Evolutionary conservation across 768 basidiomycete genomes (phyloP).

Genomic region (Panaeolus papilionaceus): DNA sequence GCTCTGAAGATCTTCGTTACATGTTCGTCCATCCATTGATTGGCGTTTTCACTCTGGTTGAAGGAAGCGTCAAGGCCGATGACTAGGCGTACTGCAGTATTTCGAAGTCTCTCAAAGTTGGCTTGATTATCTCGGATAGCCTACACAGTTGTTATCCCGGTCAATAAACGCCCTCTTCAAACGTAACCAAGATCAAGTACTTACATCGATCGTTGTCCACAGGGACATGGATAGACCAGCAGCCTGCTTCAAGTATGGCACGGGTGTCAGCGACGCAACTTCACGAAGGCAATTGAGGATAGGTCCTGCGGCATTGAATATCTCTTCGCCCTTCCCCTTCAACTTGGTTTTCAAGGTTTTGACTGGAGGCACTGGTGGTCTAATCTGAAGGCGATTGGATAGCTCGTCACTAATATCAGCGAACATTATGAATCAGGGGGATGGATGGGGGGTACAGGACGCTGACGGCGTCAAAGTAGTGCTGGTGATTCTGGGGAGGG

Average conservation of each 20-base stretch:
- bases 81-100: conserved; percentile 12
- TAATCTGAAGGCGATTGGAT: neutral
- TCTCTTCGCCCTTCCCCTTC: neutral
- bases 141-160: neutral
- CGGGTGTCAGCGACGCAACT: conserved; percentile 23
- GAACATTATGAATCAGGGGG: too few species aligned
- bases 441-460: too few species aligned
- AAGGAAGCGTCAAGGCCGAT: conserved; percentile 8
- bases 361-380: too few species aligned
- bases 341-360: neutral
- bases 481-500: neutral
- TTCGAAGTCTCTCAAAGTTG: conserved; percentile 17
- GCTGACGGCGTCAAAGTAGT: neutral
- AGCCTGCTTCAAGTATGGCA: conserved; percentile 29
- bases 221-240: conserved; percentile 25
- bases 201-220: conserved; percentile 26
- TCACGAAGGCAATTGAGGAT: conserved; percentile 16
- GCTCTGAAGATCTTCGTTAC: conserved; percentile 8
- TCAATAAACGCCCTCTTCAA: neutral
- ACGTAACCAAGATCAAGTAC: neutral
- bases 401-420: neutral
- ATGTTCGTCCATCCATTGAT: conserved; percentile 17
- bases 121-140: conserved; percentile 16
- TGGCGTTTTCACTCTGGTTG: conserved; percentile 7
- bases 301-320: conserved; percentile 15